phyloP scores from a whole-genome alignment of 2,329 filamentous ascomycete species.

The Colletotrichum graminicola region DNA sequence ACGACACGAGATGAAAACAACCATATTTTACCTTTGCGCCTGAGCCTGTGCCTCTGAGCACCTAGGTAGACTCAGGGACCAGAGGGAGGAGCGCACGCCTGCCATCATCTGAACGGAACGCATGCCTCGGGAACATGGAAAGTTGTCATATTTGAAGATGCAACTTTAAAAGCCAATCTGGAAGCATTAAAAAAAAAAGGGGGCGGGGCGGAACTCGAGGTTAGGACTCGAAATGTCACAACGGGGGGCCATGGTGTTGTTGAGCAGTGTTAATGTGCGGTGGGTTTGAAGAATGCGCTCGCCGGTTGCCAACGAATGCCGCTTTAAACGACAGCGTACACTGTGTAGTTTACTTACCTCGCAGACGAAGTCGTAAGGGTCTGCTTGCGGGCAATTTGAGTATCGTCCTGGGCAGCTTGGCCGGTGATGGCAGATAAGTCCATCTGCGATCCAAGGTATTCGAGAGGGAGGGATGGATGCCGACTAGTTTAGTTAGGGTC shows the following conservation, averaged over 20 bases:
- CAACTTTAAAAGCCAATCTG: conserved; percentile 29
- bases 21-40: conserved; percentile 8
- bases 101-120: conserved; percentile 37
- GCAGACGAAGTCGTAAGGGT: neutral
- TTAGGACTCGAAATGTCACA: neutral
- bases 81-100: conserved; percentile 11
- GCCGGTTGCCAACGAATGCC: neutral
- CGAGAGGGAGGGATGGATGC: neutral
- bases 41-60: neutral
- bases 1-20: conserved; percentile 30
- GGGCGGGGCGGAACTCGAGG: neutral
- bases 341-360: neutral
- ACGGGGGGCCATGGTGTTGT: neutral
- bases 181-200: neutral
- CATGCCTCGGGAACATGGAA: conserved; percentile 24
- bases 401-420: conserved; percentile 21
- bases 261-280: conserved; percentile 1
- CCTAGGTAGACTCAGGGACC: too few species aligned
- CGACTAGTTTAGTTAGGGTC: conserved; percentile 1
- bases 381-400: neutral
- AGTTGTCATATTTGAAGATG: conserved; percentile 36
- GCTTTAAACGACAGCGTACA: neutral
- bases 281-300: neutral
- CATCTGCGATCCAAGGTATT: neutral
- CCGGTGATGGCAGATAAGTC: conserved; percentile 8